Percentiles rank a stretch among this genome's conserved stretches.
phyloP scores from a whole-genome alignment of 2,329 filamentous ascomycete genomes.

The Zasmidium citrigriseum region DNA sequence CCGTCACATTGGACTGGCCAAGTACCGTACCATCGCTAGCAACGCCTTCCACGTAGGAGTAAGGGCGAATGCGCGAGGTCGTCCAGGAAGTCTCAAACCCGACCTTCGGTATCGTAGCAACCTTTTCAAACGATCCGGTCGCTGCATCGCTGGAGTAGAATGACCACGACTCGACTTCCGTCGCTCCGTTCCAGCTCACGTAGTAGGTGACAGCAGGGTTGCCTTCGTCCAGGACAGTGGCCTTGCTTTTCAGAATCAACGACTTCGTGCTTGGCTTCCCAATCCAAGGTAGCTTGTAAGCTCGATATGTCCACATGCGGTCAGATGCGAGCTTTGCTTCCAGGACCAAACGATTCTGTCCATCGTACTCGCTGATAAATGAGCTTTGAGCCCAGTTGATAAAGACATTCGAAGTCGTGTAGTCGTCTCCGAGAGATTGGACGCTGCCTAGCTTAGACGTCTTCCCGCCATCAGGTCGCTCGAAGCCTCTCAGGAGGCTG shows the following conservation, averaged over 20 bases:
- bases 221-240: neutral
- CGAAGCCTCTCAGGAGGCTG: constrained; percentile 9
- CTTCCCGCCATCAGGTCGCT: constrained; percentile 10
- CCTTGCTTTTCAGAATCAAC: constrained; percentile 16
- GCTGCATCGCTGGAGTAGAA: constrained; percentile 23
- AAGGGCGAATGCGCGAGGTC: neutral
- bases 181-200: constrained; percentile 53
- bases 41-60: neutral
- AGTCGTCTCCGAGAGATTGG: constrained; percentile 8
- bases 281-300: constrained; percentile 49
- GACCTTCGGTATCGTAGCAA: constrained; percentile 9
- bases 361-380: constrained; percentile 11
- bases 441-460: constrained; percentile 11
- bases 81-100: constrained; percentile 16
- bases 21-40: neutral
- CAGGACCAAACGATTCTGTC: neutral
- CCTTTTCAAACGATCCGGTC: neutral
- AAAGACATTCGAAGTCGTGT: constrained; percentile 38
- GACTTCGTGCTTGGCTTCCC: constrained; percentile 12
- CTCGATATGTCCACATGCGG: constrained; percentile 48
- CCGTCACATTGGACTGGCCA: neutral
- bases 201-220: constrained; percentile 35
- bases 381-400: constrained; percentile 51
- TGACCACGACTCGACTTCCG: constrained; percentile 45
- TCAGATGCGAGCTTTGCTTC: constrained; percentile 29